phyloP scores from a whole-genome alignment of 176 grass and related monocot species.

The Avena insularis region DNA sequence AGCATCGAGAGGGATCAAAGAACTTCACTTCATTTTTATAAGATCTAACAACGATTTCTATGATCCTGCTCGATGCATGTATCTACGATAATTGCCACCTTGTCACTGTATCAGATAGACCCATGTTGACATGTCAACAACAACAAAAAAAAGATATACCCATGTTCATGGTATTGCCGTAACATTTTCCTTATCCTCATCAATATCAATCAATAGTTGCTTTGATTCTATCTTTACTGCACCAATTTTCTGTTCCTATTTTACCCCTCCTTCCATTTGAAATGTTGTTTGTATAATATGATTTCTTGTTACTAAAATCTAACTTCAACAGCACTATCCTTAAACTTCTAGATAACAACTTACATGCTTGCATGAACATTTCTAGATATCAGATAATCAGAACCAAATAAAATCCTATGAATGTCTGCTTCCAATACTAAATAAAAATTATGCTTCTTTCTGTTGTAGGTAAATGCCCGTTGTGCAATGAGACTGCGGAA shows the following conservation, averaged over 20 bases:
- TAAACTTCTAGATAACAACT: neutral
- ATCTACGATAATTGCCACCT: constrained; percentile 5
- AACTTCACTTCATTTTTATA: neutral
- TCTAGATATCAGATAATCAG: constrained; percentile 22
- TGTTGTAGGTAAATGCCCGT: constrained; percentile 69
- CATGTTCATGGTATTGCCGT: neutral
- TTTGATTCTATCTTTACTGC: neutral
- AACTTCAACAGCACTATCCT: neutral
- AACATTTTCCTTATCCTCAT: neutral
- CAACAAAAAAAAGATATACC: too few relatives aligned
- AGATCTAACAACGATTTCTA: neutral
- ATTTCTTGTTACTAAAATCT: neutral
- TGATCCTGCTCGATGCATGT: neutral
- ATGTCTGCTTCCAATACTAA: neutral
- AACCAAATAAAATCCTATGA: neutral
- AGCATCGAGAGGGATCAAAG: constrained; percentile 8
- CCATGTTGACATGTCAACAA: too few relatives aligned
- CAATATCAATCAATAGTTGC: neutral
- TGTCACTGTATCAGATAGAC: neutral
- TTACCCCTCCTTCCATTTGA: neutral
- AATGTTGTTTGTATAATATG: neutral
- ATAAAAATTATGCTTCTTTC: constrained; percentile 16
- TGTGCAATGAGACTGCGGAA: constrained; percentile 71
- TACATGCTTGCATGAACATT: constrained; percentile 21
- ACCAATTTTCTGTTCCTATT: neutral